Evolutionary conservation across 305 asterid genomes (phyloP).

Genomic region (Nicotiana rustica): DNA sequence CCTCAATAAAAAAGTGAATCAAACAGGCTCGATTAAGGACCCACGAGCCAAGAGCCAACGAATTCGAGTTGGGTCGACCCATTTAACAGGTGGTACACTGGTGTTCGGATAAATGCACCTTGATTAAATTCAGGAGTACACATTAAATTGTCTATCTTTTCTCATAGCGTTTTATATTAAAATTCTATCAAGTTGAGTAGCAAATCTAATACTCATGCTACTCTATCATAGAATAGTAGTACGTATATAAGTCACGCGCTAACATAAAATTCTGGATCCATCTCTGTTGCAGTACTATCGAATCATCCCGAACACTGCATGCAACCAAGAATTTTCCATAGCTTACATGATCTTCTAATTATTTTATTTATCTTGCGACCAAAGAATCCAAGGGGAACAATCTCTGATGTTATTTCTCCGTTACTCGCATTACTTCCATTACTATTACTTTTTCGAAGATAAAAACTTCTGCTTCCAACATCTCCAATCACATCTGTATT

Average conservation of each 20-base stretch:
- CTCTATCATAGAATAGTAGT: not conserved
- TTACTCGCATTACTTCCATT: not conserved
- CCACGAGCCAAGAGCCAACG: no score
- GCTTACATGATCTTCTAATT: slow-evolving; percentile 44
- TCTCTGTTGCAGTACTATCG: not conserved
- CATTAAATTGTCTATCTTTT: no score
- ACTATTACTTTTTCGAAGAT: slow-evolving; percentile 51
- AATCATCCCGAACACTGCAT: slow-evolving; percentile 10
- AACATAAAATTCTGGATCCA: not conserved
- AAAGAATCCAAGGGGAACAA: slow-evolving; percentile 40
- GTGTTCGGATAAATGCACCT: no score
- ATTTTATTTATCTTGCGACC: slow-evolving; percentile 43
- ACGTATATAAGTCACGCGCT: not conserved
- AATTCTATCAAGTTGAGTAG: not conserved
- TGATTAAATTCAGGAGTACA: no score
- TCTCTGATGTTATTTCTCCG: not conserved
- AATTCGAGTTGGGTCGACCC: no score
- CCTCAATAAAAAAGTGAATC: no score
- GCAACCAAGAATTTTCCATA: slow-evolving; percentile 57
- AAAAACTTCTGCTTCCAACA: slow-evolving; percentile 62
- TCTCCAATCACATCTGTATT: slow-evolving; percentile 67
- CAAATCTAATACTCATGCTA: slow-evolving; percentile 33
- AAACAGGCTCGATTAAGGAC: no score
- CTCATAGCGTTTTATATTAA: no score
- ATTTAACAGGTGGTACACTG: no score